Conservation (phyloP, 495 filamentous ascomycete species). For the Neurospora africana region DNA sequence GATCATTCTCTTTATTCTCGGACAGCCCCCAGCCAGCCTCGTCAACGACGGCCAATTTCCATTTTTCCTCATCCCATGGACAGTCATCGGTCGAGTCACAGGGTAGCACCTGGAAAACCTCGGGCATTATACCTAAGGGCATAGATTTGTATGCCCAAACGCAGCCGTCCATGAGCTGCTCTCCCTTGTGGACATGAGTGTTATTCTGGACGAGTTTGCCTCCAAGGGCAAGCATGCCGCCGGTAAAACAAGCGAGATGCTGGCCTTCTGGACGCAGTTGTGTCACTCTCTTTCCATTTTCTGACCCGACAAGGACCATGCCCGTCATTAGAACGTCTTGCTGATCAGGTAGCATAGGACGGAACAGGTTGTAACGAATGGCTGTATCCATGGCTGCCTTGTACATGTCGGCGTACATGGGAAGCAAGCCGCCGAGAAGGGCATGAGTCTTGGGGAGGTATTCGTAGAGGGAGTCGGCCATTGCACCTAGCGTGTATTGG, state of each 20-base stretch:
- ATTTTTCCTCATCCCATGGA: slow-evolving; percentile 57
- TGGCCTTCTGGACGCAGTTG: slow-evolving; percentile 31
- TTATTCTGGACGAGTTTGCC: slow-evolving; percentile 56
- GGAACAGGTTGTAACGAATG: slow-evolving; percentile 59
- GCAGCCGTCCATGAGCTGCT: slow-evolving; percentile 71
- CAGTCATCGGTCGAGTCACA: slow-evolving; percentile 53
- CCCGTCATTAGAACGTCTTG: slow-evolving; percentile 38
- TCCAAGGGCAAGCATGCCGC: slow-evolving; percentile 76
- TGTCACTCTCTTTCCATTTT: slow-evolving; percentile 53
- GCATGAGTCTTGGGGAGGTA: slow-evolving; percentile 64
- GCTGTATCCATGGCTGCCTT: slow-evolving; percentile 52
- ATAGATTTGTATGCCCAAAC: slow-evolving; percentile 72
- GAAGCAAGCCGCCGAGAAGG: slow-evolving; percentile 62
- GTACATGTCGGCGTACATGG: slow-evolving; percentile 70
- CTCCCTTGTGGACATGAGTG: slow-evolving; percentile 58
- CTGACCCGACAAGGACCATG: slow-evolving; percentile 48
- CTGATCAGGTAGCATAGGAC: slow-evolving; percentile 42
- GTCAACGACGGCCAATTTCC: slow-evolving; percentile 22
- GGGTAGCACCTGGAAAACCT: slow-evolving; percentile 48
- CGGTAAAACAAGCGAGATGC: slow-evolving; percentile 57
- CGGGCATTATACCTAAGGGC: slow-evolving; percentile 73
- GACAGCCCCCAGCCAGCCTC: neutral
- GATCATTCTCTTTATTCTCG: slow-evolving; percentile 4
- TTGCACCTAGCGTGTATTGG: slow-evolving; percentile 58
- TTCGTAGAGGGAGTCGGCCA: slow-evolving; percentile 75